Base-by-base conservation (phyloP, 2,329 filamentous ascomycete genomes). In the Apiospora pterosperma region DNA sequence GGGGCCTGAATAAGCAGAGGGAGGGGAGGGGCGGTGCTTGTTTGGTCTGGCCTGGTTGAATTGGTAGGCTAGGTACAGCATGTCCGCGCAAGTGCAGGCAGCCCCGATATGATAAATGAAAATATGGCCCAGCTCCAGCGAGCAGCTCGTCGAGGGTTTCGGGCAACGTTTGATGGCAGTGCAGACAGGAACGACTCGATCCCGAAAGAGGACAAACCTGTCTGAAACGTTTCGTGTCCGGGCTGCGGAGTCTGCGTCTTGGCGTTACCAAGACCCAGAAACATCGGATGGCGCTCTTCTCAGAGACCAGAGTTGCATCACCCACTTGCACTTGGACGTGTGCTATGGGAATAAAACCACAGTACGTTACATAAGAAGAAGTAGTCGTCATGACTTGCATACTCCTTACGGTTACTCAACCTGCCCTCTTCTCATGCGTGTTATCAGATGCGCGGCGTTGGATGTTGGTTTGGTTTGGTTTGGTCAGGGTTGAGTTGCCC, bases 181-280 rank as follows among this genome's bases (percentile, higher is more conserved):
- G 48, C 28, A 55, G 19, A 55, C 48, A 55, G 48, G 48, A 55
- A 55, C 48, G 25, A n/a, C 28, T 34, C 25, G 48, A 8, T 55
- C 16, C 48, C 48, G 48, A 52, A 55, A 34, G 48, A 55, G 48
- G 48, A 55, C 48, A 55, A 55, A 55, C 48, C 48, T 10, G 25
- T 55, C 48, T 55, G 48, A 55, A 55, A 55, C 48, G 48, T 55
- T 55, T 55, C 48, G 28, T 55, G 48, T 55, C 48, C 48, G 48
- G 48, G 16, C 48, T 21, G 48, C 48, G 48, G 48, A 55, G 48
- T 28, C 28, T 8, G 28, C 10, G 25, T 10, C 48, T 34, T 34
- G 48, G 28, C 48, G 48, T 55, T 8, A 12, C 48, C 48, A n/a
- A n/a, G n/a, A n/a, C n/a, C n/a, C n/a, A 55, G 48, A 55, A 55